phyloP scores from a whole-genome alignment of 192 early-diverging fungal genomes.

The Umbelopsis sp. region DNA sequence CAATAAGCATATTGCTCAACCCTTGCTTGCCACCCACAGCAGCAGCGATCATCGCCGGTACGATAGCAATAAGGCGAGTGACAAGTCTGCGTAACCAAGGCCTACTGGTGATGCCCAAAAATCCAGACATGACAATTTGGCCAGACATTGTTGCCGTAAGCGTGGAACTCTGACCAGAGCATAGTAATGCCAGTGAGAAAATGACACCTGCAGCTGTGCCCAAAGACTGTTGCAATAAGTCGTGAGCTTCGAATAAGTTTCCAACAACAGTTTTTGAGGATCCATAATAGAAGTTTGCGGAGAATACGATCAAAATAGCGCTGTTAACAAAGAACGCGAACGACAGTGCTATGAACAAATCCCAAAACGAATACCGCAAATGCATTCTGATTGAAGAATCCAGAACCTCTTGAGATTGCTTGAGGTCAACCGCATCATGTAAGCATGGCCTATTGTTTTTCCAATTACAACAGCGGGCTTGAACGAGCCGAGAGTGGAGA shows the following conservation, averaged over 20 bases:
- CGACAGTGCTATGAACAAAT: constrained; percentile 65
- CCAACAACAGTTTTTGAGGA: constrained; percentile 42
- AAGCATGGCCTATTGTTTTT: constrained; percentile 17
- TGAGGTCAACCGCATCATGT: constrained; percentile 13
- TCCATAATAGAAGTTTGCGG: constrained; percentile 69
- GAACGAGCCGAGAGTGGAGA: constrained; percentile 76
- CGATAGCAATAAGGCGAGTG: constrained; percentile 71
- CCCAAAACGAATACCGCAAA: constrained; percentile 56
- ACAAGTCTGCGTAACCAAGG: constrained; percentile 74
- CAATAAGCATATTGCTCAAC: constrained; percentile 64
- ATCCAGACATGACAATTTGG: constrained; percentile 83
- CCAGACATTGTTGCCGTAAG: constrained; percentile 87
- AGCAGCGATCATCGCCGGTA: constrained; percentile 71
- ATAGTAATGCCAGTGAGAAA: constrained; percentile 78
- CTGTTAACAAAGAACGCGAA: constrained; percentile 79
- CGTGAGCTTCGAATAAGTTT: constrained; percentile 69
- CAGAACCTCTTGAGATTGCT: neutral
- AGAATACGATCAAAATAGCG: constrained; percentile 78
- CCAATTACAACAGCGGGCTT: constrained; percentile 51
- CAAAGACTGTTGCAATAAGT: constrained; percentile 57
- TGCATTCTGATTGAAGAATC: constrained; percentile 17
- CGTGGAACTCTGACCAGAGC: constrained; percentile 75
- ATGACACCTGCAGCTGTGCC: constrained; percentile 63
- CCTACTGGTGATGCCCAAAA: constrained; percentile 58
- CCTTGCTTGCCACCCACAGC: constrained; percentile 63